A percentile compares a stretch with the other conserved stretches of the same genome.
Conservation (phyloP, 192 early-diverging fungal genomes). For the Backusella luteola region DNA sequence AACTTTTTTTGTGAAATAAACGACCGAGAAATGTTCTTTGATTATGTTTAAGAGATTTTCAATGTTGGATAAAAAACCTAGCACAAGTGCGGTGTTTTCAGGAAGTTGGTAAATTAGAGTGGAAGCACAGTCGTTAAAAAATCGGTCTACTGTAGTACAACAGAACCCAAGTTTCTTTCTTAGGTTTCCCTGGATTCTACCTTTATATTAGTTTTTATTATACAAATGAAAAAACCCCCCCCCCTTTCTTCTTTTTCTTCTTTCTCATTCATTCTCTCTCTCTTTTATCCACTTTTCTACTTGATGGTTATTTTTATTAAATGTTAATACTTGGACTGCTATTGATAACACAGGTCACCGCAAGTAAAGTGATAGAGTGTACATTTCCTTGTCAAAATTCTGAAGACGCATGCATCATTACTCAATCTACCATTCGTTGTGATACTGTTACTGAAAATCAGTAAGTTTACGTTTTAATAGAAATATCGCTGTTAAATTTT, state of each 20-base stretch:
- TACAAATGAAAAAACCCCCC: not conserved
- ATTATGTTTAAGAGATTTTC: too few relatives aligned
- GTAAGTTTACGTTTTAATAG: not conserved
- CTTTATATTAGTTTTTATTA: not conserved
- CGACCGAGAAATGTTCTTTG: too few relatives aligned
- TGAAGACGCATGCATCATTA: not conserved
- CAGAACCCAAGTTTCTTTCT: slow-evolving; percentile 10
- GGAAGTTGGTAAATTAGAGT: not conserved
- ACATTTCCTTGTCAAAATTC: slow-evolving; percentile 7
- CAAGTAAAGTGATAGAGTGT: slow-evolving; percentile 3
- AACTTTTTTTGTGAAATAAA: too few relatives aligned
- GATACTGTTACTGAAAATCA: not conserved
- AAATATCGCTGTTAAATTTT: not conserved
- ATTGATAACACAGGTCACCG: not conserved
- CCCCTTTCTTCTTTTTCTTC: not conserved
- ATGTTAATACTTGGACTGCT: not conserved
- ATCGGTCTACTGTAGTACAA: slow-evolving; percentile 2
- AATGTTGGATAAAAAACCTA: too few relatives aligned
- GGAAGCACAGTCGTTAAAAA: not conserved
- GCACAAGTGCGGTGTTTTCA: not conserved
- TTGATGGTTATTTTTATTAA: not conserved
- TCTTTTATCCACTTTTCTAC: not conserved
- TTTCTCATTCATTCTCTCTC: not conserved
- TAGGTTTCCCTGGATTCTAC: not conserved
- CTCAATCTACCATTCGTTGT: not conserved